Conservation (phyloP, 371 early-diverging fungal species). For the Mortierella sp. region DNA sequence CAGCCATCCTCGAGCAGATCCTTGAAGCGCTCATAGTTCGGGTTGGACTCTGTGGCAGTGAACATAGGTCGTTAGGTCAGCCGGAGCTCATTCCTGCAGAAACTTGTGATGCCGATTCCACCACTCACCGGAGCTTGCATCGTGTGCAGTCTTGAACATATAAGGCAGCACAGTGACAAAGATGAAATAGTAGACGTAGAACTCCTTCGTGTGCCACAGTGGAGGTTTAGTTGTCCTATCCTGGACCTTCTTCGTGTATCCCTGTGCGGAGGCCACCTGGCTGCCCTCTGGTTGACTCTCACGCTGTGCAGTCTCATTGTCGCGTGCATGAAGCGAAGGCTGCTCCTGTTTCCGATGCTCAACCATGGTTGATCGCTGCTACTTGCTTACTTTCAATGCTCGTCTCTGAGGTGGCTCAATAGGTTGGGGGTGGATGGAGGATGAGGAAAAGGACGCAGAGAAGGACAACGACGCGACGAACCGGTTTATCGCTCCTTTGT, state of each 20-base stretch:
- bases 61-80: not conserved
- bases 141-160: constrained; percentile 73
- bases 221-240: constrained; percentile 55
- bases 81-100: not conserved
- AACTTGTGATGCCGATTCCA: not conserved
- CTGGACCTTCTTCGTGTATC: constrained; percentile 16
- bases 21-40: constrained; percentile 65
- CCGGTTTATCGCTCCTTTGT: too few species aligned
- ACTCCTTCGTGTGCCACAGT: constrained; percentile 68
- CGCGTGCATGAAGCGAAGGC: constrained; percentile 17
- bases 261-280: constrained; percentile 3
- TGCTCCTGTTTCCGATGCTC: constrained; percentile 19
- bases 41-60: constrained; percentile 53
- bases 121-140: constrained; percentile 68
- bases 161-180: constrained; percentile 66
- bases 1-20: constrained; percentile 59
- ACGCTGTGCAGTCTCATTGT: not conserved
- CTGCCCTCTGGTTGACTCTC: not conserved
- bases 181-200: constrained; percentile 77
- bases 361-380: constrained; percentile 18
- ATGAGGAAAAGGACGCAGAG: not conserved
- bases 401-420: too few species aligned
- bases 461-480: too few species aligned
- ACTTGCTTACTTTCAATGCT: too few species aligned
- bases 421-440: not conserved